These are phyloP conservation scores for Biscogniauxia marginata DNA, from an alignment of 2,329 filamentous ascomycete species.

Conservation along the genomic window DNA sequence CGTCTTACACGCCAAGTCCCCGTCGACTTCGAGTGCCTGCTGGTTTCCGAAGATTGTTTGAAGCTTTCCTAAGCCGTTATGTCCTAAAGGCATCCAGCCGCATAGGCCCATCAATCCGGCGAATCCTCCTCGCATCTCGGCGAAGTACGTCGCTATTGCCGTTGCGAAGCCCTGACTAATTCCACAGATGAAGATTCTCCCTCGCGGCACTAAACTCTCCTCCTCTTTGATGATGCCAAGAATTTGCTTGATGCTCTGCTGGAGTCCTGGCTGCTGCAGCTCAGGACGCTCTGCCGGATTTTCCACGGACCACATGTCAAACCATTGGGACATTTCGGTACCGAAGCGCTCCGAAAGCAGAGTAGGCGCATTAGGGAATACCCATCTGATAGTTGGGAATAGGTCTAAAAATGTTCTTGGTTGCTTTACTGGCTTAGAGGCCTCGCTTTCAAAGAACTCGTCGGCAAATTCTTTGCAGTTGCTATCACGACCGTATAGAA, in stretches of 20 bases:
- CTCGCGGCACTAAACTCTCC: slow-evolving; percentile 16
- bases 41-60: too few relatives aligned
- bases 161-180: slow-evolving; percentile 35
- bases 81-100: slow-evolving; percentile 29
- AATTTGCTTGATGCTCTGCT: slow-evolving; percentile 20
- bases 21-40: too few relatives aligned
- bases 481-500: slow-evolving; percentile 46
- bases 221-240: slow-evolving; percentile 22
- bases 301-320: slow-evolving; percentile 51
- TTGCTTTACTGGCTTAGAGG: slow-evolving; percentile 16
- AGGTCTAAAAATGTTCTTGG: slow-evolving; percentile 23
- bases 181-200: slow-evolving; percentile 30
- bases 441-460: slow-evolving; percentile 41
- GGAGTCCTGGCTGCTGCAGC: slow-evolving; percentile 24
- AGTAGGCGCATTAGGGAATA: slow-evolving; percentile 27
- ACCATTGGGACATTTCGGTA: slow-evolving; percentile 29
- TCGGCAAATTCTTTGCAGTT: slow-evolving; percentile 36
- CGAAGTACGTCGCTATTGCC: slow-evolving; percentile 16
- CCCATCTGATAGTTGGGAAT: slow-evolving; percentile 28
- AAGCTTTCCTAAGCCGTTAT: too few relatives aligned
- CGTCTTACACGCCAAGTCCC: slow-evolving; percentile 5
- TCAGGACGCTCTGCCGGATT: slow-evolving; percentile 37
- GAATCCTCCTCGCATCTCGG: slow-evolving; percentile 8
- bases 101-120: slow-evolving; percentile 31
- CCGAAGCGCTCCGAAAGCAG: slow-evolving; percentile 22